Percentiles rank a stretch among this genome's conserved stretches.
These are phyloP conservation scores for Talaromyces sp. DNA, from an alignment of 2,329 filamentous ascomycete genomes.

Conservation along the genomic window DNA sequence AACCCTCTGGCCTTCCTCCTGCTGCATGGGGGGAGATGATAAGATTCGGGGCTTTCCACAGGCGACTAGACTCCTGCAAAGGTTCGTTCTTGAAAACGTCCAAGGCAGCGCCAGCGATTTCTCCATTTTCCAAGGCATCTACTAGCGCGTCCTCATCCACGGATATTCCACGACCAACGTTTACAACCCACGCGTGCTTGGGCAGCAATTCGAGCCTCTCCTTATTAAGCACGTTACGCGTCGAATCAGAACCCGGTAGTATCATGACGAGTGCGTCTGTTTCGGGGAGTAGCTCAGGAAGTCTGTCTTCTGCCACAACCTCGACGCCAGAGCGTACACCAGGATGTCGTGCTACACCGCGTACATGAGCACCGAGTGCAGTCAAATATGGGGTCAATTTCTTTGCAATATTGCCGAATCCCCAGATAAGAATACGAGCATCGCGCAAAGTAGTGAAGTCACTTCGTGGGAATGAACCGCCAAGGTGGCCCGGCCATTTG, in stretches of 20 bases:
- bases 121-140: constrained; percentile 53
- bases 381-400: constrained; percentile 54
- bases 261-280: constrained; percentile 68
- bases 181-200: constrained; percentile 63
- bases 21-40: constrained; percentile 20
- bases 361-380: constrained; percentile 56
- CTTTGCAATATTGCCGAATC: constrained; percentile 65
- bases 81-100: constrained; percentile 80
- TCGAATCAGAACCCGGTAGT: constrained; percentile 56
- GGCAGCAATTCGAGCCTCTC: constrained; percentile 54
- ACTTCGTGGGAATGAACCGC: constrained; percentile 55
- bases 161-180: constrained; percentile 62
- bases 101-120: constrained; percentile 64
- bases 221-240: constrained; percentile 53
- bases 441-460: constrained; percentile 59
- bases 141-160: constrained; percentile 62
- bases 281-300: constrained; percentile 52
- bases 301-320: constrained; percentile 54
- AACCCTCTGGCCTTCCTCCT: constrained; percentile 54
- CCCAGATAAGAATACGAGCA: constrained; percentile 59
- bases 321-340: constrained; percentile 59
- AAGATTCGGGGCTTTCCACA: constrained; percentile 69
- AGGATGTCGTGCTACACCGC: constrained; percentile 53
- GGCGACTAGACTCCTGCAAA: constrained; percentile 60
- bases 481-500: constrained; percentile 60